phyloP scores from a whole-genome alignment of 306 rosid genomes.

The Rosa multiflora region DNA sequence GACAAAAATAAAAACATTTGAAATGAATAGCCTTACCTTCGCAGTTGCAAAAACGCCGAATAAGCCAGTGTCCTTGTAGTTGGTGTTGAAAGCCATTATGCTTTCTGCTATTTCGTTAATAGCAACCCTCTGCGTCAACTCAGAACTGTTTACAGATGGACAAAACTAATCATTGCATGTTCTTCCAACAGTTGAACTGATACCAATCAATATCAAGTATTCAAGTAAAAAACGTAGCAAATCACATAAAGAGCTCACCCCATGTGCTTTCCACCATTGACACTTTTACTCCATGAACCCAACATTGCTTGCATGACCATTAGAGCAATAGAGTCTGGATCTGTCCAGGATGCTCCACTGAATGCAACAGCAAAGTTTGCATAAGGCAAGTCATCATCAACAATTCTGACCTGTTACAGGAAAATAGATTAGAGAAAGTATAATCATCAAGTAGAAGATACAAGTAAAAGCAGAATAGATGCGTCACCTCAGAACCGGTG shows the following conservation, averaged over 20 bases:
- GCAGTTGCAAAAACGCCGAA: slow-evolving; percentile 90
- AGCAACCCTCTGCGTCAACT: slow-evolving; percentile 75
- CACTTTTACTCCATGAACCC: slow-evolving; percentile 91
- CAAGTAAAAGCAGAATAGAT: slow-evolving; percentile 5
- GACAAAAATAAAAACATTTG: neutral
- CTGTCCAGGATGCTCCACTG: slow-evolving; percentile 95
- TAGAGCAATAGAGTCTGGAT: slow-evolving; percentile 88
- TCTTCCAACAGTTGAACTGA: neutral
- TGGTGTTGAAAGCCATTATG: slow-evolving; percentile 94
- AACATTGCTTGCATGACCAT: slow-evolving; percentile 99
- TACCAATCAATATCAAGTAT: neutral
- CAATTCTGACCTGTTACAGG: slow-evolving; percentile 72
- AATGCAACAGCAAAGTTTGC: slow-evolving; percentile 96
- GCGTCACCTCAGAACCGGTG: slow-evolving; percentile 91
- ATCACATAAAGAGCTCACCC: slow-evolving; percentile 47
- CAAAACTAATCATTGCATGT: slow-evolving; percentile 22
- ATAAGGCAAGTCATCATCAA: slow-evolving; percentile 80
- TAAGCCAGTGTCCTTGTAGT: slow-evolving; percentile 88
- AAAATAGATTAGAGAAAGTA: slow-evolving; percentile 7
- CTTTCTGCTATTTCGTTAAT: slow-evolving; percentile 81
- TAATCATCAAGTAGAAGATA: neutral
- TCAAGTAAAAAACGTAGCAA: neutral
- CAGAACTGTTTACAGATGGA: slow-evolving; percentile 50
- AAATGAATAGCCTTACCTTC: slow-evolving; percentile 43
- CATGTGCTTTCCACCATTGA: slow-evolving; percentile 96